Percentiles rank a stretch among this genome's conserved stretches.
phyloP scores from a whole-genome alignment of 2,329 filamentous ascomycete species.

The Aureobasidium sp. region DNA sequence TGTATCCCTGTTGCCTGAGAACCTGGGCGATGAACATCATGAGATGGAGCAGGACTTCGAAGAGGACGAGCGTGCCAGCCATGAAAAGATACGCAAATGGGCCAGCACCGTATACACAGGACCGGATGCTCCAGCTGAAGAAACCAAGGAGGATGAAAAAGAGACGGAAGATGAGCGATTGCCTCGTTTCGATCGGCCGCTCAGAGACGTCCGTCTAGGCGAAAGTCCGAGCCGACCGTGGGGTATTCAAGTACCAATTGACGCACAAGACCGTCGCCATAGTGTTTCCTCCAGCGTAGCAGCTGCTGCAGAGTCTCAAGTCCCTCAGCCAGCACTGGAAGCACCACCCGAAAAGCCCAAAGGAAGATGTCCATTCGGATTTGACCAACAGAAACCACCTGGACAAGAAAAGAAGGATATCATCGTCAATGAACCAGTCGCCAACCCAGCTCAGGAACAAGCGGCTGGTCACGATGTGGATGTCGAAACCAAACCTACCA shows the following conservation, averaged over 20 bases:
- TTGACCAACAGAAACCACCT: conserved; percentile 14
- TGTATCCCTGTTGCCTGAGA: conserved; percentile 68
- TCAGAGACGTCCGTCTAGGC: conserved; percentile 86
- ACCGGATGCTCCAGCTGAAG: conserved; percentile 29
- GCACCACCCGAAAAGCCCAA: conserved; percentile 17
- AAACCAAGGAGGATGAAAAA: conserved; percentile 48
- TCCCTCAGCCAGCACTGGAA: background rate
- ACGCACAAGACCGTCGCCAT: conserved; percentile 35
- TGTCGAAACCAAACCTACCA: background rate
- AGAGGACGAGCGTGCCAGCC: conserved; percentile 41
- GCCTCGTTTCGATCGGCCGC: conserved; percentile 69
- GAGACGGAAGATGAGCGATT: conserved; percentile 54
- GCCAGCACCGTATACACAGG: conserved; percentile 56
- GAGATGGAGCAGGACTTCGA: conserved; percentile 24
- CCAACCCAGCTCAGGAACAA: background rate
- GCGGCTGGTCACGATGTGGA: background rate
- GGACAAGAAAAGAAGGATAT: background rate
- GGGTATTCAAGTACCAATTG: conserved; percentile 70
- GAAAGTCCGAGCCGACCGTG: conserved; percentile 89
- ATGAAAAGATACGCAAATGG: conserved; percentile 76
- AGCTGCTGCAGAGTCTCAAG: background rate
- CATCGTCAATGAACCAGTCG: background rate
- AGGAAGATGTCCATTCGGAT: conserved; percentile 50
- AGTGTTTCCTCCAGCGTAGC: conserved; percentile 30
- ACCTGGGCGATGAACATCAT: conserved; percentile 39